Evolutionary conservation across 108 stramenopile species (phyloP), one percentile per base, ranked within the genome.

Genomic region (Cyclostephanos tholiformis): DNA sequence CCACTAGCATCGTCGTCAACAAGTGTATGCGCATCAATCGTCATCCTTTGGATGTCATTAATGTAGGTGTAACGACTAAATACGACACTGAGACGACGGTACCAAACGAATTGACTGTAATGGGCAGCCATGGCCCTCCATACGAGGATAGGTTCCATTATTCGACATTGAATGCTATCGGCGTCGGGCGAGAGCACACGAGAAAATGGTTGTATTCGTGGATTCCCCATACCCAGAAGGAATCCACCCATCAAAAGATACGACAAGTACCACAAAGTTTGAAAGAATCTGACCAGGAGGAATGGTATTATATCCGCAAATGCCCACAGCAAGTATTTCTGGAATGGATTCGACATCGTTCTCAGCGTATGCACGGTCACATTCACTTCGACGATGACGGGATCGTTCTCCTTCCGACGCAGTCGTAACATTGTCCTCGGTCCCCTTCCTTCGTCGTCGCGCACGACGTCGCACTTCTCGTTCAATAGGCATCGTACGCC

Each of bases 21-120:
- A 1, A 3, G 13, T 22, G 52, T 5, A 53, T 69, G 30, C 52
- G 70, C 39, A n/a, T 81, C 63, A 26, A 69, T 62, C 12, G 41
- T 12, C 36, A 81, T 51, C 59, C 68, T 41, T 19, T 61, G 30
- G 27, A 83, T 35, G 44, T 78, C 75, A 67, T 95, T 95, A 27
- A 84, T 75, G 68, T 87, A 95, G 22, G 89, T 91, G 49, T 91
- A 95, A 59, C 91, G 84, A 52, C 86, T 88, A 55, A 95, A 95
- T 7, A 92, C 51, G 20, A 95, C 88, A 72, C 87, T 88, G 0
- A 95, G 79, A 20, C 89, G 85, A 53, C 94, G 87, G 73, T 95
- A 95, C 94, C 94, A 95, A 22, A 95, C 94, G 67, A 89, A 95
- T 72, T 95, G 94, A 63, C 87, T 89, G 14, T 68, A 55, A 65